Conservation (phyloP, 176 grass and related monocot genomes). For the Paspalum notatum region DNA sequence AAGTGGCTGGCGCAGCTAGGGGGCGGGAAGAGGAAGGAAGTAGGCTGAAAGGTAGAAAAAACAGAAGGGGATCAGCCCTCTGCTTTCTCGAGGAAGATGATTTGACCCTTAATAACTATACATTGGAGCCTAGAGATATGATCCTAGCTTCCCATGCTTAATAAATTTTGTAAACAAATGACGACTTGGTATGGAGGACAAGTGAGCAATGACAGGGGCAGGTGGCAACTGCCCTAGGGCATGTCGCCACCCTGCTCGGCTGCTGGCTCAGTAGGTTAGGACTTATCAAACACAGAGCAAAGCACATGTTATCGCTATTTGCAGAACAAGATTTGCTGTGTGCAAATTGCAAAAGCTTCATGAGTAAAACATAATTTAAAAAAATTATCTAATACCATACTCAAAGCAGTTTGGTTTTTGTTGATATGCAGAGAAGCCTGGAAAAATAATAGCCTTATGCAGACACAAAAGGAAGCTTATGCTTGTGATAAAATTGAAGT, state of each 20-base stretch:
- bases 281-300: slow-evolving; percentile 9
- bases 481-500: background rate
- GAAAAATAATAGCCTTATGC: background rate
- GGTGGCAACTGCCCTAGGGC: background rate
- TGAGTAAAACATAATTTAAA: background rate
- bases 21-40: background rate
- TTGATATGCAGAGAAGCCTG: background rate
- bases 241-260: background rate
- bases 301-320: background rate
- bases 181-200: background rate
- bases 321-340: background rate
- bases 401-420: background rate
- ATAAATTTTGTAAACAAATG: background rate
- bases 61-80: background rate
- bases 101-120: background rate
- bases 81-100: background rate
- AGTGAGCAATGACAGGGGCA: background rate
- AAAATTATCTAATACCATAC: background rate
- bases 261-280: background rate
- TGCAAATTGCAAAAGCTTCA: background rate
- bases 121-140: background rate
- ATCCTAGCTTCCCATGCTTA: background rate
- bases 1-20: background rate
- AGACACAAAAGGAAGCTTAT: background rate
- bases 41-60: background rate